Evolutionary conservation across 176 grass and related monocot species (phyloP).

Genomic region (Secale cereale): DNA sequence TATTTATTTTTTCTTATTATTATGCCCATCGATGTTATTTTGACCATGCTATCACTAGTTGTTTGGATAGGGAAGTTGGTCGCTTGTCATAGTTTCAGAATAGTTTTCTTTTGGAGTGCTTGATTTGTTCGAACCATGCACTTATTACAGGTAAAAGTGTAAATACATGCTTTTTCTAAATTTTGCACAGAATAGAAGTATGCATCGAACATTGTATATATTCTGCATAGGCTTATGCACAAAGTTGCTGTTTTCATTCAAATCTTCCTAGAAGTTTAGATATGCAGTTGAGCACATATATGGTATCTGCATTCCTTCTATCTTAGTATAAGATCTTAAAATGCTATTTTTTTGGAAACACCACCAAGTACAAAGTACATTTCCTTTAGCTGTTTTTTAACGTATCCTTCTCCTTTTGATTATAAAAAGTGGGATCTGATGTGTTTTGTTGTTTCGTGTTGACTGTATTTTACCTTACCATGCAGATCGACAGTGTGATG

Average conservation of each 20-base stretch:
- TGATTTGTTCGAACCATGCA: not conserved
- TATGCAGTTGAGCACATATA: not conserved
- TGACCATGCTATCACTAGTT: not conserved
- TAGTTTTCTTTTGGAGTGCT: not conserved
- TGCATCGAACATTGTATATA: not conserved
- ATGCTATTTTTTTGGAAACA: too few relatives aligned
- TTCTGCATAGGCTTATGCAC: not conserved
- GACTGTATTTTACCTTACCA: conserved; percentile 29
- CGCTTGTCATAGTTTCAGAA: not conserved
- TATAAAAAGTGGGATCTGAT: not conserved
- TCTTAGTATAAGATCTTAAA: not conserved
- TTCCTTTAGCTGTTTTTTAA: not conserved
- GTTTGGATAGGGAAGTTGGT: not conserved
- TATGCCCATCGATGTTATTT: not conserved
- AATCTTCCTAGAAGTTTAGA: not conserved
- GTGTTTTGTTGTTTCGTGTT: not conserved
- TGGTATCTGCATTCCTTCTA: not conserved
- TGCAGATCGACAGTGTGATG: conserved; percentile 93
- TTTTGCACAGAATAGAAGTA: not conserved
- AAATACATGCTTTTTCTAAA: not conserved
- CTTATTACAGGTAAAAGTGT: not conserved
- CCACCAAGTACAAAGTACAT: not conserved
- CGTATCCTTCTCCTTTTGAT: not conserved
- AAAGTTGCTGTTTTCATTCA: not conserved
- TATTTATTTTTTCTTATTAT: not conserved